A percentile compares a stretch with the other conserved stretches of the same genome.
Evolutionary conservation across 1,284 basidiomycete genomes (phyloP).

Genomic region (Pterulicium gracile): DNA sequence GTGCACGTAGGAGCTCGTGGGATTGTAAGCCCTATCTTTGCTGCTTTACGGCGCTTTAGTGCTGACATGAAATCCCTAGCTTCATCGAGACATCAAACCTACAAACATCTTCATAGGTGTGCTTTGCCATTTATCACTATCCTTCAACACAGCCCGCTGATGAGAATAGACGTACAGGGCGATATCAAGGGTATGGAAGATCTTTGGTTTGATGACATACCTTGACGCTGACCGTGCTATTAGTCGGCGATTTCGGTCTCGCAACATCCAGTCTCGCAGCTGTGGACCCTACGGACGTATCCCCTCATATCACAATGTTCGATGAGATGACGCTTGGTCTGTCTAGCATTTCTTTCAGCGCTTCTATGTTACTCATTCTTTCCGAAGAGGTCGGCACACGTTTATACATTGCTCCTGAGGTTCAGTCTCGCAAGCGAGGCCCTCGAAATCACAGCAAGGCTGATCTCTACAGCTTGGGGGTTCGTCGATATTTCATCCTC

Average conservation of each 20-base stretch:
- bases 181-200: constrained; percentile 75
- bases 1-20: constrained; percentile 84
- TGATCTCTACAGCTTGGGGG: constrained; percentile 91
- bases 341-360: constrained; percentile 7
- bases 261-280: constrained; percentile 76
- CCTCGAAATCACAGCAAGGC: constrained; percentile 75
- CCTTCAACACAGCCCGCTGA: no score
- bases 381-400: constrained; percentile 78
- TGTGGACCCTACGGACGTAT: constrained; percentile 58
- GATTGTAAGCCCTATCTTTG: constrained; percentile 38
- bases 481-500: constrained; percentile 23
- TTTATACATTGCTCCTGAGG: constrained; percentile 89
- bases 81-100: constrained; percentile 89
- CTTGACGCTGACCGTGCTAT: neutral
- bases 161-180: constrained; percentile 61
- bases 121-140: constrained; percentile 16
- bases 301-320: constrained; percentile 29
- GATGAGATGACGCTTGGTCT: constrained; percentile 71
- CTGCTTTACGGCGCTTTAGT: constrained; percentile 4
- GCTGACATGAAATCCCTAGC: constrained; percentile 24
- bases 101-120: constrained; percentile 86
- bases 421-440: constrained; percentile 50
- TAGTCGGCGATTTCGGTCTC: constrained; percentile 85
- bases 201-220: no score
- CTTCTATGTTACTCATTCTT: neutral